A percentile compares a stretch with the other conserved stretches of the same genome.
Evolutionary conservation across 768 basidiomycete genomes (phyloP).

Genomic region (Lepiota subincarnata): DNA sequence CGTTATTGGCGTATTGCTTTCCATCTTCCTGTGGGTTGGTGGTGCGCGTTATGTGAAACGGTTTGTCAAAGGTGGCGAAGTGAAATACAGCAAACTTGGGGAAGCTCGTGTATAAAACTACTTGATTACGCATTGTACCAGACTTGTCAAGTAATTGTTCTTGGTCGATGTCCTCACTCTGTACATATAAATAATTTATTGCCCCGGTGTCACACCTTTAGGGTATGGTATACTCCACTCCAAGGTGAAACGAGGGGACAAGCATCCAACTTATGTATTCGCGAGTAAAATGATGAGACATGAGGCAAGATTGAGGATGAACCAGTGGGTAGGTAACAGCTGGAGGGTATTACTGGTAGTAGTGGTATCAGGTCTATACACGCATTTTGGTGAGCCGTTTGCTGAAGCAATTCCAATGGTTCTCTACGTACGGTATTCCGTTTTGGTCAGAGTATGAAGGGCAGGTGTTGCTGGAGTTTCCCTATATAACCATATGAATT

Average conservation of each 20-base stretch:
- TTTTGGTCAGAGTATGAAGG: slow-evolving; percentile 68
- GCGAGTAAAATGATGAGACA: slow-evolving; percentile 28
- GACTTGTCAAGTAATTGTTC: no score
- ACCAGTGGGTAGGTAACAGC: slow-evolving; percentile 30
- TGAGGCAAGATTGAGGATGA: slow-evolving; percentile 41
- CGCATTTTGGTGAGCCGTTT: neutral
- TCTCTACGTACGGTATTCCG: slow-evolving; percentile 53
- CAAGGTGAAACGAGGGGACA: neutral
- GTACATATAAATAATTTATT: no score
- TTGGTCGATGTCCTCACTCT: no score
- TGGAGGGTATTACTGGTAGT: slow-evolving; percentile 40
- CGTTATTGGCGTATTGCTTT: slow-evolving; percentile 41
- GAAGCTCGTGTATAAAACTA: slow-evolving; percentile 12
- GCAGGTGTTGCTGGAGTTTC: slow-evolving; percentile 48
- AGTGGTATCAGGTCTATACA: slow-evolving; percentile 38
- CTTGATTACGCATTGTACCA: no score
- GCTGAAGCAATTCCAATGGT: neutral
- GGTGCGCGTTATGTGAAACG: slow-evolving; percentile 43
- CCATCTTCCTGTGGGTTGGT: slow-evolving; percentile 48
- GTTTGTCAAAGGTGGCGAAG: slow-evolving; percentile 31
- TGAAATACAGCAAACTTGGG: slow-evolving; percentile 42
- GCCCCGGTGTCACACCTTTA: no score
- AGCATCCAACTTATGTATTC: neutral
- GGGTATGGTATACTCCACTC: neutral
- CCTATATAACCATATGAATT: slow-evolving; percentile 21